These are phyloP conservation scores for Austroboletus eburneus DNA, from an alignment of 768 basidiomycete species.

Conservation along the genomic window DNA sequence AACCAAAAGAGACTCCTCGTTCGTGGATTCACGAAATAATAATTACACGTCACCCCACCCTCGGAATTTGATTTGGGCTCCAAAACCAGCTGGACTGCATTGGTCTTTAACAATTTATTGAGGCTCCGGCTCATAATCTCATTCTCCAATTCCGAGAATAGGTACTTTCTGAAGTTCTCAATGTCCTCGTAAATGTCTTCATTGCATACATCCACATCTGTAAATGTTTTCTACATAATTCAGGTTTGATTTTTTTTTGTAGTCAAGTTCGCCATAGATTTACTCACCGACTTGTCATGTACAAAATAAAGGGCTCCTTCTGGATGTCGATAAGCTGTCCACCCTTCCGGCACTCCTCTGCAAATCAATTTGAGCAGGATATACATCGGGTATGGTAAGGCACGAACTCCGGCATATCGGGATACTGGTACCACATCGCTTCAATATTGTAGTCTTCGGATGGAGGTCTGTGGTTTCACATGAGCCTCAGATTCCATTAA, in stretches of 20 bases:
- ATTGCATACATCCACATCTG: conserved; percentile 53
- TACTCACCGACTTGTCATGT: conserved; percentile 40
- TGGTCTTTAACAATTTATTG: conserved; percentile 21
- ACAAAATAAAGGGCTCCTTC: conserved; percentile 61
- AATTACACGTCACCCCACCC: conserved; percentile 27
- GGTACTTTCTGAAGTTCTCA: conserved; percentile 26
- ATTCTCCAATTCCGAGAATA: conserved; percentile 17
- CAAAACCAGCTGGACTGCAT: conserved; percentile 42
- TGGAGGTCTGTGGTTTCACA: conserved; percentile 1
- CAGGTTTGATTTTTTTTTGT: background rate
- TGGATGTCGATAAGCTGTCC: conserved; percentile 50
- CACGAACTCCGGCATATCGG: conserved; percentile 18
- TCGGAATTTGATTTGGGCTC: conserved; percentile 34
- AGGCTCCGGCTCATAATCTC: conserved; percentile 15
- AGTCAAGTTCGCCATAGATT: background rate
- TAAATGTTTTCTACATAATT: conserved; percentile 46
- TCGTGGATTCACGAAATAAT: conserved; percentile 51
- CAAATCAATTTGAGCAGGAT: background rate
- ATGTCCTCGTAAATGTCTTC: conserved; percentile 30
- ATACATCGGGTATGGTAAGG: conserved; percentile 20
- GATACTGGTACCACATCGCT: conserved; percentile 18
- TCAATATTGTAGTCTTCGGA: conserved; percentile 2
- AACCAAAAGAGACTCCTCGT: conserved; percentile 52
- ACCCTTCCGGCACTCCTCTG: conserved; percentile 32
- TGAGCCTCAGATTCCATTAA: background rate